A percentile compares a stretch with the other conserved stretches of the same genome.
These are phyloP conservation scores for Phialophora macrospora DNA, from an alignment of 2,329 filamentous ascomycete species.

Conservation along the genomic window DNA sequence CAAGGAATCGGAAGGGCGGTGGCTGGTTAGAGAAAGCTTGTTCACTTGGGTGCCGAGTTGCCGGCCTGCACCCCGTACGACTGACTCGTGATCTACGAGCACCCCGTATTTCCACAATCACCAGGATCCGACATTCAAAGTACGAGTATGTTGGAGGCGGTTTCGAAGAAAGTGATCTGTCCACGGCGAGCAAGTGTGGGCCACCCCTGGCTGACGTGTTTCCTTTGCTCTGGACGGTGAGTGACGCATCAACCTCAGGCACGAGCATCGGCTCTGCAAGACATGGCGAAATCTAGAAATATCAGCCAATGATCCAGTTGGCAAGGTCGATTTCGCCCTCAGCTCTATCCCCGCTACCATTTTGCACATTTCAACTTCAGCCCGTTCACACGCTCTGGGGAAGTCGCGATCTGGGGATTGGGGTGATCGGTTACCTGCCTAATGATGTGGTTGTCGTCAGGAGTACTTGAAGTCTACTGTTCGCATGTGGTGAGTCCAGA, in stretches of 20 bases:
- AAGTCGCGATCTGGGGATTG: neutral
- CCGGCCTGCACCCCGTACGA: neutral
- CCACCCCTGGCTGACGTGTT: neutral
- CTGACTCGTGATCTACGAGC: neutral
- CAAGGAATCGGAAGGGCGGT: neutral
- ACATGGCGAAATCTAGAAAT: neutral
- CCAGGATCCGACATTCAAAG: too few relatives aligned
- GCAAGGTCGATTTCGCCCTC: neutral
- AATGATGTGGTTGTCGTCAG: too few relatives aligned
- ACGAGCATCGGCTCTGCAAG: neutral
- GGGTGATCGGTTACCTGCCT: neutral
- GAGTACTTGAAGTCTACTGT: neutral
- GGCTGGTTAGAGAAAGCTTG: constrained; percentile 2
- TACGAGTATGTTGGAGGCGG: too few relatives aligned
- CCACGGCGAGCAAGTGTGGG: too few relatives aligned
- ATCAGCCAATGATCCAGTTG: neutral
- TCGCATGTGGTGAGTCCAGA: neutral
- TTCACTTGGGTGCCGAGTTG: constrained; percentile 5
- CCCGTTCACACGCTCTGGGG: neutral
- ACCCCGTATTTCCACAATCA: too few relatives aligned
- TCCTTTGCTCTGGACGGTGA: neutral
- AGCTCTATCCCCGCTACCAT: neutral
- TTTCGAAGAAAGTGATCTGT: too few relatives aligned
- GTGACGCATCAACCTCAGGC: neutral
- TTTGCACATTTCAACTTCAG: neutral